These are phyloP conservation scores for Colletotrichum somersetense DNA, from an alignment of 2,329 filamentous ascomycete genomes.

Conservation along the genomic window DNA sequence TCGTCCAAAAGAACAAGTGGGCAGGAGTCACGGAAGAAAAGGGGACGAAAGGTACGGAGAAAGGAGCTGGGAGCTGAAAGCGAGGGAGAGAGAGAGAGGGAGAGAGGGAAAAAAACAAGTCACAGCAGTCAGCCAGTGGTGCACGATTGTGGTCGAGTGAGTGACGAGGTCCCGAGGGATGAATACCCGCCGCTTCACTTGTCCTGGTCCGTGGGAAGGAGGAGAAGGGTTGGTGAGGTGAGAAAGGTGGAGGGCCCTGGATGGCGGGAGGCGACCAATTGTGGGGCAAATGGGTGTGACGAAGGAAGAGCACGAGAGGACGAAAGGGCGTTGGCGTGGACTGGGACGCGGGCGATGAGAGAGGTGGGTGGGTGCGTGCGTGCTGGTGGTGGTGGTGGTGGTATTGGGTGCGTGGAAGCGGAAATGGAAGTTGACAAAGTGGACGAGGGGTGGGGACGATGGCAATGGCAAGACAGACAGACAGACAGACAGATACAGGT, in stretches of 20 bases:
- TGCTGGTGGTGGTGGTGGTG: constrained; percentile 9
- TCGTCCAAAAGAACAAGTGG: not conserved
- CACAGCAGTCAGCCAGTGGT: constrained; percentile 19
- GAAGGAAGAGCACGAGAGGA: constrained; percentile 17
- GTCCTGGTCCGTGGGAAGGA: constrained; percentile 32
- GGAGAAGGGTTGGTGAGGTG: constrained; percentile 9
- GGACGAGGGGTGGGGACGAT: constrained; percentile 16
- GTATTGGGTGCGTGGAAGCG: constrained; percentile 19
- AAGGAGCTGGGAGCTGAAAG: constrained; percentile 18
- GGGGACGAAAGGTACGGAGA: not conserved
- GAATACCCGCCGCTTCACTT: constrained; percentile 31
- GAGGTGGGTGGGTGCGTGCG: constrained; percentile 7
- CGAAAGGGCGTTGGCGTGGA: constrained; percentile 5
- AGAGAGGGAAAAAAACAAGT: constrained; percentile 11
- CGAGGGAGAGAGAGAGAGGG: constrained; percentile 2
- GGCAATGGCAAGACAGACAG: not conserved
- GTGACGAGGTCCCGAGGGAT: constrained; percentile 42
- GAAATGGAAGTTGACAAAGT: constrained; percentile 26
- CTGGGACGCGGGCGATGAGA: not conserved
- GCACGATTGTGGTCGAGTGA: constrained; percentile 34
- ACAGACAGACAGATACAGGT: not conserved
- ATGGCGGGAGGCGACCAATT: constrained; percentile 34
- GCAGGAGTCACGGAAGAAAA: not conserved
- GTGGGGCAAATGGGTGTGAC: constrained; percentile 23
- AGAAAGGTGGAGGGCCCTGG: constrained; percentile 28